Conservation (phyloP, 2,329 filamentous ascomycete genomes). For the Ramularia endophylla region DNA sequence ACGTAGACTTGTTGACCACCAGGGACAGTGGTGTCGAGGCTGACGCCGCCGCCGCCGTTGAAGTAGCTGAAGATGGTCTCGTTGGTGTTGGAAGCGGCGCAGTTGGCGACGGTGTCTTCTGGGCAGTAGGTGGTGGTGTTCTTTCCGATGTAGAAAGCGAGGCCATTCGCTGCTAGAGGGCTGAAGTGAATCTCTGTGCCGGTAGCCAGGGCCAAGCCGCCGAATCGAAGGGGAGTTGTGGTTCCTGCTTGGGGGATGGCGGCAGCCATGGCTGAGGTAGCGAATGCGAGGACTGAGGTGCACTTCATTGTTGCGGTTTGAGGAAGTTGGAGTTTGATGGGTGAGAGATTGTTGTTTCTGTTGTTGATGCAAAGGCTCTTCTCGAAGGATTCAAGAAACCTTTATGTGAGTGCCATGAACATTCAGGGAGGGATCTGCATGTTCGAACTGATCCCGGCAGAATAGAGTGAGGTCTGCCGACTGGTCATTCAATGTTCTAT, state of each 20-base stretch:
- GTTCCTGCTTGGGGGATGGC: constrained; percentile 5
- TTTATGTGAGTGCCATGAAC: no score
- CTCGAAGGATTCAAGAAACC: no score
- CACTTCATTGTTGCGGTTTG: no score
- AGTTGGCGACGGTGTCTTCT: constrained; percentile 8
- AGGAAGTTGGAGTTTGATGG: no score
- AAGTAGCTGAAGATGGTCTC: constrained; percentile 23
- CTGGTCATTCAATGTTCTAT: no score
- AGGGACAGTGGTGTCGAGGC: constrained; percentile 22
- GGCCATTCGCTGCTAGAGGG: constrained; percentile 20
- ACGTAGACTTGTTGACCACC: constrained; percentile 29
- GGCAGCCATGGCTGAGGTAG: no score
- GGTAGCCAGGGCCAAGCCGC: constrained; percentile 18
- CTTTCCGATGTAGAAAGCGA: constrained; percentile 26
- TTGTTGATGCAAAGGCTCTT: no score
- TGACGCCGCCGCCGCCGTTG: constrained; percentile 14
- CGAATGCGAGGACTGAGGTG: no score
- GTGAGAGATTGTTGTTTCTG: no score
- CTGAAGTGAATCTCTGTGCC: constrained; percentile 22
- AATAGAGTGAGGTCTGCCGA: no score
- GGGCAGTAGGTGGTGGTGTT: constrained; percentile 27
- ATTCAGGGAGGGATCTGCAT: no score
- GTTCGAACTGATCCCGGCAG: no score
- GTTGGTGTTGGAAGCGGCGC: constrained; percentile 1
- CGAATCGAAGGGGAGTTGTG: constrained; percentile 11